phyloP scores from a whole-genome alignment of 495 filamentous ascomycete species.

The Podospora tetraspora region DNA sequence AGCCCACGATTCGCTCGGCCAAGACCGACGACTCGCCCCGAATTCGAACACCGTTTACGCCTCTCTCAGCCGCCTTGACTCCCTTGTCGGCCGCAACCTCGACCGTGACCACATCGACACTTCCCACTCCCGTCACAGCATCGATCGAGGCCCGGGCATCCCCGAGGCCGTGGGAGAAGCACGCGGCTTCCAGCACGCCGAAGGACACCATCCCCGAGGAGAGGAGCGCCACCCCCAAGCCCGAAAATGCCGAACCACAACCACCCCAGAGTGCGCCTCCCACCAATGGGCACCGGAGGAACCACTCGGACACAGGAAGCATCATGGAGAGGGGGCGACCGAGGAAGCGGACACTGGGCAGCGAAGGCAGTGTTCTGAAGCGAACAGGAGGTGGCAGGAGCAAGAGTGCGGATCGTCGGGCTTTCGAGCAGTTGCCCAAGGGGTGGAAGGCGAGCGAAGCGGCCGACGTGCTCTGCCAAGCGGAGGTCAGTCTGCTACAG shows the following conservation, averaged over 20 bases:
- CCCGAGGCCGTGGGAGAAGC: constrained; percentile 43
- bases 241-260: constrained; percentile 33
- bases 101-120: constrained; percentile 36
- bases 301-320: constrained; percentile 53
- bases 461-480: constrained; percentile 36
- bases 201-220: constrained; percentile 24
- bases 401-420: constrained; percentile 43
- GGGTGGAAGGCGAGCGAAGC: constrained; percentile 54
- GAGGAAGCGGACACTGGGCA: constrained; percentile 40
- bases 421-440: constrained; percentile 52
- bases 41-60: constrained; percentile 40
- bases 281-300: constrained; percentile 34
- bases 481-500: constrained; percentile 51
- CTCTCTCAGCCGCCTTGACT: constrained; percentile 36
- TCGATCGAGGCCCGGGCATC: constrained; percentile 38
- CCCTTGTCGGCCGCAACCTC: constrained; percentile 40
- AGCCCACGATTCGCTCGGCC: constrained; percentile 29
- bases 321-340: constrained; percentile 58
- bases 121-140: constrained; percentile 45
- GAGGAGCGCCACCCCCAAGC: constrained; percentile 28
- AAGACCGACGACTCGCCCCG: constrained; percentile 43
- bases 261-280: constrained; percentile 21
- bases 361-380: constrained; percentile 29
- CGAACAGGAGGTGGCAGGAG: constrained; percentile 35
- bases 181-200: constrained; percentile 18